Conservation (phyloP, 208 protist species). For the Acanthamoeba rhysodes region DNA sequence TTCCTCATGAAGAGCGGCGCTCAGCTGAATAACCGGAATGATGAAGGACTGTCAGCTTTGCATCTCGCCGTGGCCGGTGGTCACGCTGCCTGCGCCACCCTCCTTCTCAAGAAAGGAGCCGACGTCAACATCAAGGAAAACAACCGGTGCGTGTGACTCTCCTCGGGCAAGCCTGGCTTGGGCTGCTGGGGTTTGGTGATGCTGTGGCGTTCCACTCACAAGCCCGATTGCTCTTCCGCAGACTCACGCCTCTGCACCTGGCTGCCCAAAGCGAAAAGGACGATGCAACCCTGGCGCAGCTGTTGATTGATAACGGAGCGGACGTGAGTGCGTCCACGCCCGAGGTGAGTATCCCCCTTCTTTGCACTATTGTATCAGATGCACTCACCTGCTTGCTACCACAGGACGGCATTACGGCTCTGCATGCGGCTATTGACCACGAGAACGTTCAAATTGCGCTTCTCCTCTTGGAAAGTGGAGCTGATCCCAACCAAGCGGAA, state of each 20-base stretch:
- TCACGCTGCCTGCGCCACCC: not conserved
- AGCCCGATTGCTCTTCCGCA: not conserved
- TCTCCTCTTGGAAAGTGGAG: slow-evolving; percentile 35
- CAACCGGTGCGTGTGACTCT: not conserved
- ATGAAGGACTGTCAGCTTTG: slow-evolving; percentile 45
- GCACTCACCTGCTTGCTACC: not conserved
- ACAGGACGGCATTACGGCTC: slow-evolving; percentile 60
- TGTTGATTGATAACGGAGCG: not conserved
- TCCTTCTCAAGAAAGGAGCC: slow-evolving; percentile 48
- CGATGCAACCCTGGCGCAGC: not conserved
- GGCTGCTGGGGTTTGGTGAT: too few relatives aligned
- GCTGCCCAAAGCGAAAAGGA: slow-evolving; percentile 50
- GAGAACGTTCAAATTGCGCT: slow-evolving; percentile 53
- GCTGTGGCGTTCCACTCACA: not conserved
- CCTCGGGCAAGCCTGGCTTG: too few relatives aligned
- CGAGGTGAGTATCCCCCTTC: not conserved
- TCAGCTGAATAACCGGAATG: slow-evolving; percentile 12
- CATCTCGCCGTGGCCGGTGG: slow-evolving; percentile 59
- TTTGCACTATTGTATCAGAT: not conserved
- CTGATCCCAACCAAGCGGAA: slow-evolving; percentile 62
- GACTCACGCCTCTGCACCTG: slow-evolving; percentile 53
- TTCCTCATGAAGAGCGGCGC: slow-evolving; percentile 60
- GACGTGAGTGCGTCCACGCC: slow-evolving; percentile 17
- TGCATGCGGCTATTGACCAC: slow-evolving; percentile 50
- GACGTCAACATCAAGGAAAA: slow-evolving; percentile 72